phyloP scores from a whole-genome alignment of 805 yeast genomes.

The Barnettozyma sp. region DNA sequence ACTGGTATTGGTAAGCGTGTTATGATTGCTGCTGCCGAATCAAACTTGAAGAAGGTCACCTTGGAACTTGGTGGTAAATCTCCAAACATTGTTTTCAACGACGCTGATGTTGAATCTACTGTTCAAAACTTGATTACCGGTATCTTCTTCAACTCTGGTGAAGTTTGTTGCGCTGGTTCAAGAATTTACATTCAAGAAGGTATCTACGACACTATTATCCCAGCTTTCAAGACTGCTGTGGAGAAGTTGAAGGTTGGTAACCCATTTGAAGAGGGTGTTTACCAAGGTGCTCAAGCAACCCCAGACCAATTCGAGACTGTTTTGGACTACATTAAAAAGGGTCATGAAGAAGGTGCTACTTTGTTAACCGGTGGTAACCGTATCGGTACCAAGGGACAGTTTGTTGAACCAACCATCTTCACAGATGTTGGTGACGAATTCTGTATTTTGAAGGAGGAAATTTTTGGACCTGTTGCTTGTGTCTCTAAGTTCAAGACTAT shows the following conservation, averaged over 20 bases:
- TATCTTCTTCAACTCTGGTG: slow-evolving; percentile 76
- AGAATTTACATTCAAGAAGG: slow-evolving; percentile 71
- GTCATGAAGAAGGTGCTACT: slow-evolving; percentile 63
- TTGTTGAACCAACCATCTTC: slow-evolving; percentile 67
- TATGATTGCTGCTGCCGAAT: slow-evolving; percentile 60
- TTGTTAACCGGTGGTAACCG: slow-evolving; percentile 67
- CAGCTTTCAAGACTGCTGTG: slow-evolving; percentile 50
- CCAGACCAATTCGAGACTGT: slow-evolving; percentile 63
- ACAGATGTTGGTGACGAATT: slow-evolving; percentile 57
- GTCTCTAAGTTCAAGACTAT: slow-evolving; percentile 58
- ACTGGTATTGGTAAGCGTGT: slow-evolving; percentile 68
- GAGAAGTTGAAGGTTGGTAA: slow-evolving; percentile 63
- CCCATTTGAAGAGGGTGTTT: slow-evolving; percentile 61
- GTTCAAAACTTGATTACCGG: slow-evolving; percentile 50
- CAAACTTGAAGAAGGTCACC: slow-evolving; percentile 73
- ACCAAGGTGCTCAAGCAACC: slow-evolving; percentile 77
- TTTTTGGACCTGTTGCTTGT: slow-evolving; percentile 76
- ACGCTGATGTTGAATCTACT: slow-evolving; percentile 49
- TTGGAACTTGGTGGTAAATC: slow-evolving; percentile 83
- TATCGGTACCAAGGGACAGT: slow-evolving; percentile 59
- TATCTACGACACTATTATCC: slow-evolving; percentile 55
- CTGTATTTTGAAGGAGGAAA: slow-evolving; percentile 64
- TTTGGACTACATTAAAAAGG: slow-evolving; percentile 57
- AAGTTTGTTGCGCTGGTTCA: slow-evolving; percentile 79
- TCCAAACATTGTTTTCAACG: slow-evolving; percentile 67